These are phyloP conservation scores for Pyrus betulifolia DNA, from an alignment of 306 rosid species.

Conservation along the genomic window DNA sequence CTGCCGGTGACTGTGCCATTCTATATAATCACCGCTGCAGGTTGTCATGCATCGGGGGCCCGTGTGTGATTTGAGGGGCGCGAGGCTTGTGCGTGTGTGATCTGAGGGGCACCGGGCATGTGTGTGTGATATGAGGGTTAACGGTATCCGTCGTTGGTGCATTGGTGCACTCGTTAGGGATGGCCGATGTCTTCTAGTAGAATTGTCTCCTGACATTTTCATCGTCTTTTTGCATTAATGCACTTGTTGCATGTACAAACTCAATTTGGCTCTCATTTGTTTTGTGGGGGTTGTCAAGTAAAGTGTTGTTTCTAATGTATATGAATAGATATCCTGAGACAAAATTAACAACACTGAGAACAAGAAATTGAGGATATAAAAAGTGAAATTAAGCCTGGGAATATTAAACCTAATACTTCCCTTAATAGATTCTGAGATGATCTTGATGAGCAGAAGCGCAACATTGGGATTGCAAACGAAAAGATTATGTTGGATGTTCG, in stretches of 20 bases:
- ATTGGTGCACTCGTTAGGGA: no score
- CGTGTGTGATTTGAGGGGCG: no score
- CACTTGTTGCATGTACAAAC: background rate
- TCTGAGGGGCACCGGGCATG: no score
- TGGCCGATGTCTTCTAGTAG: no score
- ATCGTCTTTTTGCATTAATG: background rate
- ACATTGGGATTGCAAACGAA: constrained; percentile 60
- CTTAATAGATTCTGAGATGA: constrained; percentile 77
- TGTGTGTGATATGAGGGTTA: no score
- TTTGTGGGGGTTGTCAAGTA: background rate
- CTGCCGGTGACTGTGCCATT: no score
- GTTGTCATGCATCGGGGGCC: no score
- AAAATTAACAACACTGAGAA: constrained; percentile 81
- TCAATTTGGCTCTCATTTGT: background rate
- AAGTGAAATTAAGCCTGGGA: constrained; percentile 66
- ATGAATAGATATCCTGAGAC: constrained; percentile 65
- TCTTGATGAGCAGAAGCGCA: constrained; percentile 71
- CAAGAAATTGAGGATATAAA: constrained; percentile 87
- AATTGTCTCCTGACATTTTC: background rate
- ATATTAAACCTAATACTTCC: constrained; percentile 52
- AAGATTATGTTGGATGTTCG: constrained; percentile 84
- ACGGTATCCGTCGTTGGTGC: no score
- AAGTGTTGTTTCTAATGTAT: background rate
- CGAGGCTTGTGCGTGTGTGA: no score
- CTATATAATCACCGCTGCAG: no score